Conservation (phyloP, 257 asterid genomes). For the Nemophila menziesii region DNA sequence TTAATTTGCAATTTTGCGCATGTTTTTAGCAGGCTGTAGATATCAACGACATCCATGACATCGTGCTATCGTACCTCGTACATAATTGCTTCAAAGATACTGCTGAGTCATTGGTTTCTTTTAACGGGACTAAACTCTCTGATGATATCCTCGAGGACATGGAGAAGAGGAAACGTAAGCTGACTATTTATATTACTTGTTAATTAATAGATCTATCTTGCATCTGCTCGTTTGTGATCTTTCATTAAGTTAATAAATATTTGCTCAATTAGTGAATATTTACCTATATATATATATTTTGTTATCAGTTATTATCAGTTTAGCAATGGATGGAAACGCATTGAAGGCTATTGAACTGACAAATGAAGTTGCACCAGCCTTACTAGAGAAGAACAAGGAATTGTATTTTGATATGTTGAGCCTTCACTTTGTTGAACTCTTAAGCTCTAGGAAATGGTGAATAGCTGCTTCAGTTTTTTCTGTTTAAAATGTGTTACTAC, state of each 20-base stretch:
- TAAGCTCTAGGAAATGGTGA: constrained; percentile 62
- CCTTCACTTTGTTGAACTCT: constrained; percentile 73
- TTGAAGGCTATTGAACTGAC: constrained; percentile 82
- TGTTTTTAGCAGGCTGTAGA: constrained; percentile 36
- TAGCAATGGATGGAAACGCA: constrained; percentile 48
- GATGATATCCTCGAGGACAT: constrained; percentile 48
- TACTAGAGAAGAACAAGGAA: constrained; percentile 64
- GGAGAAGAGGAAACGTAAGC: constrained; percentile 80
- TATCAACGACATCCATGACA: constrained; percentile 57
- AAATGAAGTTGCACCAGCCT: constrained; percentile 51
- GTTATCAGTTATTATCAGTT: constrained; percentile 52
- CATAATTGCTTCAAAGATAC: constrained; percentile 83
- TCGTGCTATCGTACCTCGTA: constrained; percentile 72
- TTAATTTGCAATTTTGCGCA: not conserved
- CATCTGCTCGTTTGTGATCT: not conserved
- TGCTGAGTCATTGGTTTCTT: constrained; percentile 50
- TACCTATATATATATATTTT: constrained; percentile 15
- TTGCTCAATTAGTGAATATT: constrained; percentile 2
- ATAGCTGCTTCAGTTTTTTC: constrained; percentile 10
- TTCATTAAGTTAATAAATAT: not conserved
- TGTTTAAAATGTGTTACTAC: not conserved
- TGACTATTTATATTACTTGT: not conserved
- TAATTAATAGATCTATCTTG: not conserved
- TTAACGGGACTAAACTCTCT: constrained; percentile 49
- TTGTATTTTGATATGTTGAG: constrained; percentile 79